A percentile compares a stretch with the other conserved stretches of the same genome.
Evolutionary conservation across 164 flowering plant genomes (phyloP).

Genomic region (Magnolia officinalis): DNA sequence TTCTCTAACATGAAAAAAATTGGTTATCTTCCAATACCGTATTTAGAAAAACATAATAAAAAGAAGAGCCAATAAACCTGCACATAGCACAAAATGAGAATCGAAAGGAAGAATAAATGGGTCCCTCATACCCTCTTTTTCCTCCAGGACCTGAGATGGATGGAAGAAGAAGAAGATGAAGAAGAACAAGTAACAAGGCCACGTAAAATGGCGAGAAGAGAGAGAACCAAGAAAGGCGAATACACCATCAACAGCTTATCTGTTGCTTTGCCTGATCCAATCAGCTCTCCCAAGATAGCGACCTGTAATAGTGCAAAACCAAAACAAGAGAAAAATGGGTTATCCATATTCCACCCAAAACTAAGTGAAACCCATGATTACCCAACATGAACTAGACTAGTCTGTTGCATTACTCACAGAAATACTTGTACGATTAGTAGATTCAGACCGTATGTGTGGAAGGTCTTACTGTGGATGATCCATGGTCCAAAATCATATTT

Average conservation of each 20-base stretch:
- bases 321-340: not conserved
- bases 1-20: no score
- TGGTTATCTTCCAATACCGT: no score
- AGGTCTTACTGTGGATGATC: no score
- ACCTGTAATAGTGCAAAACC: slow-evolving; percentile 24
- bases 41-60: not conserved
- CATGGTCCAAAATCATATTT: no score
- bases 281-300: slow-evolving; percentile 51
- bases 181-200: slow-evolving; percentile 39
- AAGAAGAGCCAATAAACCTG: not conserved
- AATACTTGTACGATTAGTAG: no score
- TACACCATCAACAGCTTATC: slow-evolving; percentile 48
- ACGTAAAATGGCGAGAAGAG: slow-evolving; percentile 48
- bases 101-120: not conserved
- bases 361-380: not conserved
- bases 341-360: not conserved
- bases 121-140: slow-evolving; percentile 47
- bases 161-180: slow-evolving; percentile 9
- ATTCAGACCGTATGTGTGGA: no score
- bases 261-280: slow-evolving; percentile 50
- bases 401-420: no score
- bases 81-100: not conserved
- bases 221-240: slow-evolving; percentile 53
- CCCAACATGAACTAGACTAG: not conserved
- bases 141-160: slow-evolving; percentile 23